phyloP scores from a whole-genome alignment of 441 rosid genomes.

The Populus hybrid region DNA sequence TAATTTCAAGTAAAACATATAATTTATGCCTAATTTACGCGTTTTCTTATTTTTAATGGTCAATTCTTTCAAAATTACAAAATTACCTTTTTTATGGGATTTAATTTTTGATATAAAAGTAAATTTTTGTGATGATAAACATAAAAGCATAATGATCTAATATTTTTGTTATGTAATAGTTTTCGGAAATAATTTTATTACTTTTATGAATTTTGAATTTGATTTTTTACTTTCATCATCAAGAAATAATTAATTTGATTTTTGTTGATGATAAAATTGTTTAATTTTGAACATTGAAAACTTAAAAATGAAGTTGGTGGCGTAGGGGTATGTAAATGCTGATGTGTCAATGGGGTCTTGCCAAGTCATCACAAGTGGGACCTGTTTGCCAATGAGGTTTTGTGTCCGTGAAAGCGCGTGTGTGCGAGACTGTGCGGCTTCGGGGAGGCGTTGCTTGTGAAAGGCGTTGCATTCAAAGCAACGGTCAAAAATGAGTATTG shows the following conservation, averaged over 20 bases:
- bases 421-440: not conserved
- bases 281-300: no score
- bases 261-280: not conserved
- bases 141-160: not conserved
- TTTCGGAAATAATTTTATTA: no score
- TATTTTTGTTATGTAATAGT: no score
- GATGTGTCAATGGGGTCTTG: not conserved
- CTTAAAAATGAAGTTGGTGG: not conserved
- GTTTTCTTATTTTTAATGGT: no score
- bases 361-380: not conserved
- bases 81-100: no score
- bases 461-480: not conserved
- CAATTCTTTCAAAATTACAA: no score
- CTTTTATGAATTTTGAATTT: not conserved
- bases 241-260: no score
- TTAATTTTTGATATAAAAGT: no score
- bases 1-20: no score
- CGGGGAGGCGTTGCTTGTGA: not conserved
- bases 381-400: not conserved
- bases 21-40: no score
- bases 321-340: not conserved
- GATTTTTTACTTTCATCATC: not conserved
- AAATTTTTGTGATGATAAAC: no score
- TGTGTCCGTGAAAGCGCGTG: not conserved
- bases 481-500: slow-evolving; percentile 14